phyloP scores from a whole-genome alignment of 805 yeast genomes.

The Zygosaccharomyces pseudorouxii region DNA sequence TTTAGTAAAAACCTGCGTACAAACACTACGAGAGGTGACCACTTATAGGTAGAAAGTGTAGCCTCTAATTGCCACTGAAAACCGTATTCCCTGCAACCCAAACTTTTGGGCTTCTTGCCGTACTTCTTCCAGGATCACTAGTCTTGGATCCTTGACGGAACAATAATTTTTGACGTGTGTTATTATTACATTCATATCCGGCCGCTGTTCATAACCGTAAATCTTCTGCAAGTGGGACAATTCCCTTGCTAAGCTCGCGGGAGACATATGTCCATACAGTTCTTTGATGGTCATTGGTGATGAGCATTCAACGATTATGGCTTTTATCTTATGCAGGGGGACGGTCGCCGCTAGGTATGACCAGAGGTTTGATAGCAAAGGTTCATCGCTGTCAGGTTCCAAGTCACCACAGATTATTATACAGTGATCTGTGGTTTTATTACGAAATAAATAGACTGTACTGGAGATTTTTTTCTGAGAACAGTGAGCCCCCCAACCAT shows the following conservation, averaged over 20 bases:
- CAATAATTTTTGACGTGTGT: slow-evolving; percentile 49
- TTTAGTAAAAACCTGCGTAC: background rate
- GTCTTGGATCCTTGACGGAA: slow-evolving; percentile 50
- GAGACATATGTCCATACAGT: slow-evolving; percentile 79
- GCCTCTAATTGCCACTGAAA: slow-evolving; percentile 31
- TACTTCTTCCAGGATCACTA: slow-evolving; percentile 47
- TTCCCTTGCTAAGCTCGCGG: slow-evolving; percentile 57
- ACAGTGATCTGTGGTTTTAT: slow-evolving; percentile 32
- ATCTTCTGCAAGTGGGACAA: slow-evolving; percentile 38
- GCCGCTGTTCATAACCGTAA: slow-evolving; percentile 41
- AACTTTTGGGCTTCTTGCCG: slow-evolving; percentile 37
- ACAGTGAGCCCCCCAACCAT: slow-evolving; percentile 38
- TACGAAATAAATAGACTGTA: slow-evolving; percentile 56
- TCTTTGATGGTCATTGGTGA: slow-evolving; percentile 42
- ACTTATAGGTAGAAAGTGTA: slow-evolving; percentile 13
- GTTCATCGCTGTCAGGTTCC: slow-evolving; percentile 52
- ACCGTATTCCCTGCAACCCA: slow-evolving; percentile 12
- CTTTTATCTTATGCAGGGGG: slow-evolving; percentile 39
- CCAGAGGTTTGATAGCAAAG: slow-evolving; percentile 50
- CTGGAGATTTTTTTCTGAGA: slow-evolving; percentile 32
- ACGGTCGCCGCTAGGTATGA: slow-evolving; percentile 45
- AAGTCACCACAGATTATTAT: slow-evolving; percentile 78
- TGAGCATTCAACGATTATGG: slow-evolving; percentile 77
- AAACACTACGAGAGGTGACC: background rate
- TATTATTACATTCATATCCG: slow-evolving; percentile 36